Evolutionary conservation across 441 rosid species (phyloP).

Genomic region (Aquilaria agallochum): DNA sequence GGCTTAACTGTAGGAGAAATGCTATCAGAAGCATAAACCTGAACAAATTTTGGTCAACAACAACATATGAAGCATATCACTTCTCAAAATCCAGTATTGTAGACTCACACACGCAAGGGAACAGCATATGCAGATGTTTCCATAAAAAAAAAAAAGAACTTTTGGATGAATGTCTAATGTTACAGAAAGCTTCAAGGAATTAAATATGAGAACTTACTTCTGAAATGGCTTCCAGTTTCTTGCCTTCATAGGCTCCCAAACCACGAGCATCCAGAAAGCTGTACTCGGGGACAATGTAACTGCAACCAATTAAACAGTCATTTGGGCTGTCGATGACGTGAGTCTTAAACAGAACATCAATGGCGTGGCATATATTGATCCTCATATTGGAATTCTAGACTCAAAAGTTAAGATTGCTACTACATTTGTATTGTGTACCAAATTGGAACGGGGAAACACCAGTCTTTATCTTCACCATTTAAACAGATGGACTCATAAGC

Average conservation of each 20-base stretch:
- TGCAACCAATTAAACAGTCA: conserved; percentile 19
- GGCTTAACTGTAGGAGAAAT: conserved; percentile 77
- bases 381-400: not conserved
- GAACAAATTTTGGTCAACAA: conserved; percentile 3
- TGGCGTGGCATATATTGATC: not conserved
- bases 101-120: not conserved
- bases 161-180: not conserved
- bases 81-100: no score
- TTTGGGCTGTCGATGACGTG: no score
- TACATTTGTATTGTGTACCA: no score
- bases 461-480: no score
- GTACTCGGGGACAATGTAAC: conserved; percentile 88
- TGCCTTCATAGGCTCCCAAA: conserved; percentile 91
- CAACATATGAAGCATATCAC: no score
- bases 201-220: conserved; percentile 40
- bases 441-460: no score
- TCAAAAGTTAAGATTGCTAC: not conserved
- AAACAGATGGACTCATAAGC: no score
- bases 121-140: not conserved
- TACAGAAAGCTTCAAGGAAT: not conserved
- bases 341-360: not conserved
- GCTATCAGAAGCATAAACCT: conserved; percentile 81
- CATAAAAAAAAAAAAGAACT: not conserved
- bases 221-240: conserved; percentile 63
- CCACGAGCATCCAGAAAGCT: conserved; percentile 97